These are phyloP conservation scores for Metschnikowia santaceciliae DNA, from an alignment of 805 yeast genomes.

Conservation along the genomic window DNA sequence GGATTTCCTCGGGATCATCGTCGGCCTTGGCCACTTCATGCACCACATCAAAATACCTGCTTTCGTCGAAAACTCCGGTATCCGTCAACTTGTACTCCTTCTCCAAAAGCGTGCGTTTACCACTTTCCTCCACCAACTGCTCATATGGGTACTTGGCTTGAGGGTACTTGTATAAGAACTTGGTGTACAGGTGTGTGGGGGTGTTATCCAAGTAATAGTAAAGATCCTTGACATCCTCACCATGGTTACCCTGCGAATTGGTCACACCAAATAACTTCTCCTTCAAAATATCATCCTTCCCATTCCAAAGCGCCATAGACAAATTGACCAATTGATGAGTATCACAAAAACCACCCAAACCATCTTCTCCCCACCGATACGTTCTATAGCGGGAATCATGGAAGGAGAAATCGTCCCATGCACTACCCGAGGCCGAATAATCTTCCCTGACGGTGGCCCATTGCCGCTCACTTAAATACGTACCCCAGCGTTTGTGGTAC, in stretches of 20 bases:
- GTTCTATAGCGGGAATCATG: conserved; percentile 78
- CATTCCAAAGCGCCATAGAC: conserved; percentile 90
- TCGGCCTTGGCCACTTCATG: conserved; percentile 88
- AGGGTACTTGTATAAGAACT: conserved; percentile 90
- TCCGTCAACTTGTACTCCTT: conserved; percentile 81
- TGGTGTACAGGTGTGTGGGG: conserved; percentile 90
- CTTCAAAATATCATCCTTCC: conserved; percentile 76
- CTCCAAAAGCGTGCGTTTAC: conserved; percentile 60
- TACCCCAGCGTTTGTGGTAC: conserved; percentile 90
- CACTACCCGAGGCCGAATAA: conserved; percentile 80
- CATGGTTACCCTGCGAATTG: conserved; percentile 92
- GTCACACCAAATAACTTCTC: conserved; percentile 87
- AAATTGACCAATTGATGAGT: conserved; percentile 73
- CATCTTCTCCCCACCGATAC: conserved; percentile 96
- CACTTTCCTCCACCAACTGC: conserved; percentile 64
- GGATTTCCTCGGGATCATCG: conserved; percentile 73
- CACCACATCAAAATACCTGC: conserved; percentile 79
- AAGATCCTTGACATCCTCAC: conserved; percentile 88
- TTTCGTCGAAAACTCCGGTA: conserved; percentile 68
- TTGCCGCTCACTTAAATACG: conserved; percentile 81
- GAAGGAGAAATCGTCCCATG: conserved; percentile 86
- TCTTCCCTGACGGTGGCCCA: conserved; percentile 79
- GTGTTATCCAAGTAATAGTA: conserved; percentile 87
- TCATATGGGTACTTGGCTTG: conserved; percentile 79
- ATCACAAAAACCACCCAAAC: conserved; percentile 85